Conservation (phyloP, 2,329 filamentous ascomycete genomes). For the Beauveria rudraprayagi region DNA sequence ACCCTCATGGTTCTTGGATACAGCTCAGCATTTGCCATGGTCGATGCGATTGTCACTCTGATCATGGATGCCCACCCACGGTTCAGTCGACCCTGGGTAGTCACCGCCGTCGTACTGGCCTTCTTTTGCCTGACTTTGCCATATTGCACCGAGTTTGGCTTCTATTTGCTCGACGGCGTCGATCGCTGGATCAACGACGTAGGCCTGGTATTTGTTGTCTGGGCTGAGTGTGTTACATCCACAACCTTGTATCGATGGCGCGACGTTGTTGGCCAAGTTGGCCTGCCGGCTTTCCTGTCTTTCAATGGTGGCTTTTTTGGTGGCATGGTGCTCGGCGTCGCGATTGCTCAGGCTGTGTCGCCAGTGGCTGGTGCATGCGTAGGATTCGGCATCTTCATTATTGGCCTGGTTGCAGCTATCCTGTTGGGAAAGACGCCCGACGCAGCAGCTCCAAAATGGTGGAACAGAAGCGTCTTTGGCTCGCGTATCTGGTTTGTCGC, state of each 20-base stretch:
- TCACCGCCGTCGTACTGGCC: conserved; percentile 38
- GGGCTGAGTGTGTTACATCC: conserved; percentile 42
- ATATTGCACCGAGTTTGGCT: conserved; percentile 51
- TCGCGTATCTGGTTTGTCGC: conserved; percentile 43
- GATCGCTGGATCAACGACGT: conserved; percentile 50
- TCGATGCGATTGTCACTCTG: conserved; percentile 47
- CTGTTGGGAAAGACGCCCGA: conserved; percentile 35
- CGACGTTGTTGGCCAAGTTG: conserved; percentile 36
- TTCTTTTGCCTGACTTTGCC: conserved; percentile 47
- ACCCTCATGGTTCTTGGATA: conserved; percentile 51
- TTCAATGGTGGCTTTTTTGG: conserved; percentile 46
- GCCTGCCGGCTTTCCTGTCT: conserved; percentile 33
- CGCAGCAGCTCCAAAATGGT: conserved; percentile 32
- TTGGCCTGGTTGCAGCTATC: conserved; percentile 30
- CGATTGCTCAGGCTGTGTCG: conserved; percentile 37
- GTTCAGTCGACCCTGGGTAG: conserved; percentile 37
- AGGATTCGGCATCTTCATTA: conserved; percentile 44
- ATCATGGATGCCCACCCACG: conserved; percentile 44
- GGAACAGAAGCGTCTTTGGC: conserved; percentile 28
- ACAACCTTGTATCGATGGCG: conserved; percentile 46
- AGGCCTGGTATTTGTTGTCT: conserved; percentile 45
- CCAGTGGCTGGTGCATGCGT: conserved; percentile 39
- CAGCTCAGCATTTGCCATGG: conserved; percentile 51
- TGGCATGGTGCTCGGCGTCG: conserved; percentile 43
- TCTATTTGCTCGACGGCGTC: conserved; percentile 45